Conservation (phyloP, 2,329 filamentous ascomycete genomes). For the Pseudogymnoascus sp. region DNA sequence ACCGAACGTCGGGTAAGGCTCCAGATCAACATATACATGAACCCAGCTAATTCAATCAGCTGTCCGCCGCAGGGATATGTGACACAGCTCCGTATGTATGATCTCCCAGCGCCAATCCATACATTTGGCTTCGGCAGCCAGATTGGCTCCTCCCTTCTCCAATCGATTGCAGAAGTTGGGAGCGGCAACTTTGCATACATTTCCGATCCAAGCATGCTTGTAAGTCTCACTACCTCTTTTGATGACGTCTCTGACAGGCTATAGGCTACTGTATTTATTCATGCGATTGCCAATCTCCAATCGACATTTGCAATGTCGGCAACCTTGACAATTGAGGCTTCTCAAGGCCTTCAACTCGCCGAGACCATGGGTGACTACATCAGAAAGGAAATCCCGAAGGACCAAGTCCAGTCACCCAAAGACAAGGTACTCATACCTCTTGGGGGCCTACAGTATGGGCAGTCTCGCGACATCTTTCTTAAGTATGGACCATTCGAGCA, state of each 20-base stretch:
- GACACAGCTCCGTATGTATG: background rate
- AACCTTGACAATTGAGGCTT: slow-evolving; percentile 36
- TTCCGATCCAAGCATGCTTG: slow-evolving; percentile 55
- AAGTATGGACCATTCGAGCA: background rate
- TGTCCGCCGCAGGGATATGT: background rate
- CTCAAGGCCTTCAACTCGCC: slow-evolving; percentile 31
- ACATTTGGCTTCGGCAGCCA: slow-evolving; percentile 49
- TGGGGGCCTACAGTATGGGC: background rate
- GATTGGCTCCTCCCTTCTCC: slow-evolving; percentile 46
- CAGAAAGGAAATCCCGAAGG: slow-evolving; percentile 15
- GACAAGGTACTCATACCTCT: background rate
- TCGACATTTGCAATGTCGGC: slow-evolving; percentile 48
- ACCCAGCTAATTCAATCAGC: background rate
- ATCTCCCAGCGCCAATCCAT: slow-evolving; percentile 36
- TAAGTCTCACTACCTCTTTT: slow-evolving; percentile 18
- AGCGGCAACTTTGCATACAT: slow-evolving; percentile 55
- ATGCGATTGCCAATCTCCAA: slow-evolving; percentile 55
- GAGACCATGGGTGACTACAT: slow-evolving; percentile 36
- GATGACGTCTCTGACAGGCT: background rate
- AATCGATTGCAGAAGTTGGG: slow-evolving; percentile 51
- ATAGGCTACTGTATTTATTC: slow-evolving; percentile 47
- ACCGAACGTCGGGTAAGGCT: slow-evolving; percentile 45
- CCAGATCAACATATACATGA: background rate
- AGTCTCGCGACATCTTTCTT: background rate
- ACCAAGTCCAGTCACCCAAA: background rate